Evolutionary conservation across 768 basidiomycete genomes (phyloP).

Genomic region (Termitomyces sp.): DNA sequence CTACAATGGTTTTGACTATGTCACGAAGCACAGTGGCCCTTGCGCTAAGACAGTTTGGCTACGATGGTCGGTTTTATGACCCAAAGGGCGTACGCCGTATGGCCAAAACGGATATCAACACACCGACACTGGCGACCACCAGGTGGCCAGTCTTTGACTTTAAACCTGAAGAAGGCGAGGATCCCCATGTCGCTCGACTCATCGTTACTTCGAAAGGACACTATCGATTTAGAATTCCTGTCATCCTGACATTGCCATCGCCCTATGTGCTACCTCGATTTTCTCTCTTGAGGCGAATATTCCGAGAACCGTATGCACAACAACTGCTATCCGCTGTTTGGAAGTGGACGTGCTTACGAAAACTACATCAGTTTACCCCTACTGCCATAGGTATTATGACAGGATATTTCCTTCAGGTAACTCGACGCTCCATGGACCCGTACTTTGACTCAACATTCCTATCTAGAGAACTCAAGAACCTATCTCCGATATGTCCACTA

Average conservation of each 20-base stretch:
- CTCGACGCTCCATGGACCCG: not conserved
- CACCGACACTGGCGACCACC: not conserved
- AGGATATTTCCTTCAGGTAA: slow-evolving; percentile 12
- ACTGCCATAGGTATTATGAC: slow-evolving; percentile 13
- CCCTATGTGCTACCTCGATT: slow-evolving; percentile 7
- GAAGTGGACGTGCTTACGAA: slow-evolving; percentile 1
- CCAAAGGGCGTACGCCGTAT: not conserved
- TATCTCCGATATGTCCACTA: not conserved
- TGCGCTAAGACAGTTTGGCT: not conserved
- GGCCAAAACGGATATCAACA: not conserved
- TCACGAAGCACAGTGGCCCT: slow-evolving; percentile 5
- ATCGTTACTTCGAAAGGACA: not conserved
- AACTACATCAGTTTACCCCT: not conserved
- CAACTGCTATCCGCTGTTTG: slow-evolving; percentile 2
- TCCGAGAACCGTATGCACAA: not conserved
- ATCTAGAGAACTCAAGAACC: not conserved
- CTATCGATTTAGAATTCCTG: not conserved
- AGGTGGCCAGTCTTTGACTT: not conserved
- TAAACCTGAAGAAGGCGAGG: not conserved
- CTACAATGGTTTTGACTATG: not conserved
- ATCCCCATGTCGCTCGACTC: not conserved
- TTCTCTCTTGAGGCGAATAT: not conserved
- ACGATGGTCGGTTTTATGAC: not conserved
- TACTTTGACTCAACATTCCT: not conserved
- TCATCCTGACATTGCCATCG: slow-evolving; percentile 14